Evolutionary conservation across 768 basidiomycete species (phyloP), one percentile per base, ranked within the genome.

Genomic region (Lyophyllum shimeji): DNA sequence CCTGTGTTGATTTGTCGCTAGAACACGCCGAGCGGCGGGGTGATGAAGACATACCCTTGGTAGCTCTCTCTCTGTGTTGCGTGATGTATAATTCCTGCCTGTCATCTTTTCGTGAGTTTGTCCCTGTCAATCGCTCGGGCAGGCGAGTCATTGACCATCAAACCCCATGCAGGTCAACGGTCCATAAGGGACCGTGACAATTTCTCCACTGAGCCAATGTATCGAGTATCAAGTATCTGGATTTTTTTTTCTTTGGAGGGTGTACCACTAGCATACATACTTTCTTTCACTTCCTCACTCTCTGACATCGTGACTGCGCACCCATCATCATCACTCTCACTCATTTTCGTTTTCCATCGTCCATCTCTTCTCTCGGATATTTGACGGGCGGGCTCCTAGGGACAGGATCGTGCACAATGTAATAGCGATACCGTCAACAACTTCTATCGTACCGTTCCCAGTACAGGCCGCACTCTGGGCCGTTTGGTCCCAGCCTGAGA

Each of bases 21-120:
- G 52, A 29, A 53, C 4, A 13, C 20, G 1, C 9, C 29, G 29
- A 29, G 29, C 29, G 9, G 29, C 4, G 29, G 29, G 20, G 45
- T 20, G 18, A 24, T 39, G 27, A 54, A 40, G 46, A 48, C 46
- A 21, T 54, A 54, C 18, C 53, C 53, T 8, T 54, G 53, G 53
- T 25, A 54, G 39, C 12, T 48, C 29, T 9, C 29, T 9, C 29
- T 9, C 29, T 9, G 29, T 29, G 45, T 17, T 24, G 20, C 25
- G 17, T 18, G 43, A 21, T n/a, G 13, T 7, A 21, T 40, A 18
- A 39, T 3, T 37, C 21, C 21, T 40, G 4, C 39, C n/a, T 2
- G 5, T 18, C 9, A 50, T 50, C 33, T 7, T n/a, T n/a, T 23
- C 20, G 34, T 50, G 21, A 37, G 48, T 50, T 42, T 21, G 9